phyloP scores from a whole-genome alignment of 179 eudicot species.

The Dionaea muscipula region DNA sequence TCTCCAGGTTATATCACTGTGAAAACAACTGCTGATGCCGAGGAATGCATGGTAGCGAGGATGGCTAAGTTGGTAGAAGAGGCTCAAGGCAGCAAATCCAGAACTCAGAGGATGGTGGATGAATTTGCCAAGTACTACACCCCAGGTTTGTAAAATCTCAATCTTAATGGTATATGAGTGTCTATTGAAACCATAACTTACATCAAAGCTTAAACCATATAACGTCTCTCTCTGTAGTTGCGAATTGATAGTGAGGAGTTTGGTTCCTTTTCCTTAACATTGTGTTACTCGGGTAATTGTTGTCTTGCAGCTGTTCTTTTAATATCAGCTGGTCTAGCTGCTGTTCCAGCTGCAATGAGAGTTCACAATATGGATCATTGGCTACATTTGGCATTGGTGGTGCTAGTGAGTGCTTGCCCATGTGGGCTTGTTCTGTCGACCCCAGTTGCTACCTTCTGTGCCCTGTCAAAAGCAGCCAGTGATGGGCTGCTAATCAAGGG shows the following conservation, averaged over 20 bases:
- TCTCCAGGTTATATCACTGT: slow-evolving; percentile 56
- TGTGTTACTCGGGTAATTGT: background rate
- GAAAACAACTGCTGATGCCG: slow-evolving; percentile 56
- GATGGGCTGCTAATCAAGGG: slow-evolving; percentile 81
- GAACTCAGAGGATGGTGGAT: slow-evolving; percentile 61
- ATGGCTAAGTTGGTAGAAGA: slow-evolving; percentile 96
- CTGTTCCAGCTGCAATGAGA: slow-evolving; percentile 36
- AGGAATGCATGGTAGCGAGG: slow-evolving; percentile 73
- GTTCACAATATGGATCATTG: slow-evolving; percentile 35
- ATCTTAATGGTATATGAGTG: too few species aligned
- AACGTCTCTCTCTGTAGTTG: too few species aligned
- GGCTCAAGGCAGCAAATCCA: slow-evolving; percentile 63
- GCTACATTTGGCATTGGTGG: slow-evolving; percentile 57
- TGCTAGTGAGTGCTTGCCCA: slow-evolving; percentile 85
- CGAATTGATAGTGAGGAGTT: too few species aligned
- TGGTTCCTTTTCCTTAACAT: too few species aligned
- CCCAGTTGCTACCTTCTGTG: slow-evolving; percentile 87
- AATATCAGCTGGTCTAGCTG: slow-evolving; percentile 40
- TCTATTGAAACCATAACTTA: too few species aligned
- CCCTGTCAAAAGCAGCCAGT: slow-evolving; percentile 82
- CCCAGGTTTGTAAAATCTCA: slow-evolving; percentile 39
- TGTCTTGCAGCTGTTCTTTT: slow-evolving; percentile 44
- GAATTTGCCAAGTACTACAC: slow-evolving; percentile 77
- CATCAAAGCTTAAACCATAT: too few species aligned
- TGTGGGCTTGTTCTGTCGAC: slow-evolving; percentile 91